These are phyloP conservation scores for Diaporthe longicolla DNA, from an alignment of 2,329 filamentous ascomycete genomes.

Conservation along the genomic window DNA sequence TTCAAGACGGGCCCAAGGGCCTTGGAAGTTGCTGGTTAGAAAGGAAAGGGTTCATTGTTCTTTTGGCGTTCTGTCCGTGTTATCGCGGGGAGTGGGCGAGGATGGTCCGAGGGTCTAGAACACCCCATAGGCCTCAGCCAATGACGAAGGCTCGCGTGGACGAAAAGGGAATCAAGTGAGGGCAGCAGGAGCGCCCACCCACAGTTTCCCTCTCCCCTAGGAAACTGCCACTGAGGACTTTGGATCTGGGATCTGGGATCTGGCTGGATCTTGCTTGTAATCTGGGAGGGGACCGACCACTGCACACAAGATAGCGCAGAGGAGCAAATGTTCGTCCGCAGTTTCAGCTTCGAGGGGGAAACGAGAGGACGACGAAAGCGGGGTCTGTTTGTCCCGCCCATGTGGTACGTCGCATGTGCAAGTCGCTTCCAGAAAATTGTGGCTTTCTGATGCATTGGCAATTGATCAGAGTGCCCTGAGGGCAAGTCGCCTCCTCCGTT, in stretches of 20 bases:
- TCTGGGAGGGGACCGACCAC: constrained; percentile 14
- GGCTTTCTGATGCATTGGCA: constrained; percentile 19
- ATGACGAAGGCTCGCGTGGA: neutral
- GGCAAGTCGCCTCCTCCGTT: constrained; percentile 1
- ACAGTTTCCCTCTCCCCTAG: constrained; percentile 4
- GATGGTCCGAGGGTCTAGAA: constrained; percentile 30
- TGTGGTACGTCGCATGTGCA: constrained; percentile 9
- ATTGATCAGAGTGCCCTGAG: neutral
- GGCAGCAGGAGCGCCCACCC: neutral
- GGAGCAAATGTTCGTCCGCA: constrained; percentile 7
- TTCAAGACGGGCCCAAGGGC: constrained; percentile 1
- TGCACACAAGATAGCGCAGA: constrained; percentile 5
- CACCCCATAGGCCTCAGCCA: neutral
- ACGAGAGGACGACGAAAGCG: constrained; percentile 17
- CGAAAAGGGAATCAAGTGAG: constrained; percentile 28
- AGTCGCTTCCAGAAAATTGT: constrained; percentile 27
- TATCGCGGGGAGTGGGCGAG: neutral
- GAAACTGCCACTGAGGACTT: neutral
- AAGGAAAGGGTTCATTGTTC: neutral
- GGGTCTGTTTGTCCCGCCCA: neutral
- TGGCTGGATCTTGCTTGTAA: constrained; percentile 7
- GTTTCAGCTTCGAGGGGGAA: constrained; percentile 30
- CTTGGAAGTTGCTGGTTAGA: constrained; percentile 15
- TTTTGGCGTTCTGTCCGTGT: constrained; percentile 18
- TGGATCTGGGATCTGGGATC: neutral